Base-by-base conservation (phyloP, 2,329 filamentous ascomycete species). In the Ophiostoma sp. region DNA sequence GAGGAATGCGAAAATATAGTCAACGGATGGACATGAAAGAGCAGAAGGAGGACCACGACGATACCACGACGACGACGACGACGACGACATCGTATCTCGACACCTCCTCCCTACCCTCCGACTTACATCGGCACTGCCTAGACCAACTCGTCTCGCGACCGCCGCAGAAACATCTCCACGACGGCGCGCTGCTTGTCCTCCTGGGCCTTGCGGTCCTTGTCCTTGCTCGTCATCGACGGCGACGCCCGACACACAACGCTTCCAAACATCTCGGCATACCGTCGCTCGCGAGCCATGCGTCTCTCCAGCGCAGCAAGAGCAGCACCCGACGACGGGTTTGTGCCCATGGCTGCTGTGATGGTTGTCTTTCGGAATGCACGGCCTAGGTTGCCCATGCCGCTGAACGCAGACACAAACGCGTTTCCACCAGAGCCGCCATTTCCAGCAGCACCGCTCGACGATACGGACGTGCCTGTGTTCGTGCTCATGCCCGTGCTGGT, bases 131-230 rank as follows among this genome's bases (percentile, higher is more conserved):
- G n/a, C 20, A 41, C n/a, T 4, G 20, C 33, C 67, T 68, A 68
- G 20, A 68, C 33, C 33, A 73, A 6, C 23, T 74, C 74, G 1
- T 74, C 73, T 4, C 73, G 54, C 23, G 73, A 69, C 33, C 74
- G 31, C 31, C 73, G 70, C 71, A 92, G 76, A 74, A 96, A 96
- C 36, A 92, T 80, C 76, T 93, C 90, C 39, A 96, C 77, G 15
- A 94, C 79, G 11, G 84, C 84, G 70, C 84, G 83, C 81, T 88
- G 90, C 77, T 86, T 86, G 71, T 90, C 90, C 73, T 89, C 87
- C 17, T 83, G 78, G 0, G 81, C 79, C 72, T 83, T 88, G 73
- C 80, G 86, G 72, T 91, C 89, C 78, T 86, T 83, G 2, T 81
- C 80, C 71, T 79, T 81, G 65, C n/a, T 48, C 2, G 39, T 48